Percentiles rank a stretch among this genome's conserved stretches.
These are phyloP conservation scores for Xerocomus amazonicus DNA, from an alignment of 1,284 basidiomycete genomes.

Conservation along the genomic window DNA sequence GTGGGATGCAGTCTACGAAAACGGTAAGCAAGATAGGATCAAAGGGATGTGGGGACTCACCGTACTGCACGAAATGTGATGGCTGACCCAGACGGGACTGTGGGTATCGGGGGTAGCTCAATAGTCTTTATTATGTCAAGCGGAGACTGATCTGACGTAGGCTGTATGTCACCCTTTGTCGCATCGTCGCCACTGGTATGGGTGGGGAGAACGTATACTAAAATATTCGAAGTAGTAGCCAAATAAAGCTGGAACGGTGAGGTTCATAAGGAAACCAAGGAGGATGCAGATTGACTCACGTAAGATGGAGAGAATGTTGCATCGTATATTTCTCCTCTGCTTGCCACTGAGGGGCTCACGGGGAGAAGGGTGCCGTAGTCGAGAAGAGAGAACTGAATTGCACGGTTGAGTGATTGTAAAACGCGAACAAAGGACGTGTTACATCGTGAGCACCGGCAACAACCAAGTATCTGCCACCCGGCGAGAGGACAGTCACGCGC, in stretches of 20 bases:
- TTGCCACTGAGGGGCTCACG: slow-evolving; percentile 45
- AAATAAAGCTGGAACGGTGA: slow-evolving; percentile 51
- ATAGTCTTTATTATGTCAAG: slow-evolving; percentile 51
- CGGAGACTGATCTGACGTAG: slow-evolving; percentile 12
- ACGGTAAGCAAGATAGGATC: slow-evolving; percentile 17
- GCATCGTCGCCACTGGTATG: slow-evolving; percentile 23
- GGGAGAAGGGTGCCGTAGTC: slow-evolving; percentile 61
- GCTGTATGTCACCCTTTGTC: slow-evolving; percentile 37
- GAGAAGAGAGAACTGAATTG: slow-evolving; percentile 61
- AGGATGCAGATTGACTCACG: slow-evolving; percentile 35
- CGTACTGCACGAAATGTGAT: slow-evolving; percentile 68
- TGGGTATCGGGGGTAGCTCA: slow-evolving; percentile 50
- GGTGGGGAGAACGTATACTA: slow-evolving; percentile 52
- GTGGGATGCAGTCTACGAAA: slow-evolving; percentile 57
- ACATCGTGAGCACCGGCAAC: slow-evolving; percentile 67
- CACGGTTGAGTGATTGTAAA: slow-evolving; percentile 14
- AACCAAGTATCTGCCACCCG: slow-evolving; percentile 55
- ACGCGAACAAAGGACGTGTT: slow-evolving; percentile 8
- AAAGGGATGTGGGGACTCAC: slow-evolving; percentile 36
- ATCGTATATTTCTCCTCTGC: slow-evolving; percentile 74
- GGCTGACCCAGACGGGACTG: slow-evolving; percentile 45
- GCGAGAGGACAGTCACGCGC: slow-evolving; percentile 78
- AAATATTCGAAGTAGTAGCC: slow-evolving; percentile 57
- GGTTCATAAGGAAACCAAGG: slow-evolving; percentile 4
- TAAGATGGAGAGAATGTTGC: slow-evolving; percentile 54